Evolutionary conservation across 1,284 basidiomycete genomes (phyloP), one percentile per base, ranked within the genome.

Genomic region (Malassezia japonica): DNA sequence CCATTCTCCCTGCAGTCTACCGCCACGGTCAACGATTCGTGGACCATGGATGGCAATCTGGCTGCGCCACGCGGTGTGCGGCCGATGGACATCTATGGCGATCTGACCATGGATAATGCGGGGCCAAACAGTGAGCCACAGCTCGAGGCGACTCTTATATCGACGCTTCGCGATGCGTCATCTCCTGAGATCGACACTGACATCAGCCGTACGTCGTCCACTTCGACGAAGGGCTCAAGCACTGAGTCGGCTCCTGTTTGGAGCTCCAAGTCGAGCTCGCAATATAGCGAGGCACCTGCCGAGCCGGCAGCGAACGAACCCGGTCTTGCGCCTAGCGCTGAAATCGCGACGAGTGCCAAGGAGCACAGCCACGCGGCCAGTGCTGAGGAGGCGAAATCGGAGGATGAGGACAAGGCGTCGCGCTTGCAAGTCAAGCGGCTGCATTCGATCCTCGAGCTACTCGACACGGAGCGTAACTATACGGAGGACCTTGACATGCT

Each of bases 401-500:
- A 40, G 12, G 18, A 15, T 27, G 38, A 24, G 3, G 23, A n/a
- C 7, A 28, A n/a, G 18, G 18, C 23, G 24, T 13, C 23, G 28
- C 38, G 38, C 12, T 15, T 40, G 20, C 24, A 25, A 10, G 38
- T 28, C 5, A 35, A 48, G 28, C 24, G 49, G 10, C 35, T 55
- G 45, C 53, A 55, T 15, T 35, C 68, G 1, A 46, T 72, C n/a
- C 39, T 70, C 23, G 70, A 72, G 42, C 56, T 72, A 15, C 55
- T 65, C 29, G 67, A 70, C 47, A 72, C 70, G 3, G 70, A 72
- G 32, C 59, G 59, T 24, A 64, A 63, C 48, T 72, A 71, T 27
- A 62, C 64, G 18, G 61, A 65, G n/a, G 70, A 72, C 34, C 56
- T 72, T 4, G 58, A 59, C 7, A 50, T 62, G 23, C 46, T 72